Conservation (phyloP, 164 flowering plant genomes). For the Tinospora cordifolia region DNA sequence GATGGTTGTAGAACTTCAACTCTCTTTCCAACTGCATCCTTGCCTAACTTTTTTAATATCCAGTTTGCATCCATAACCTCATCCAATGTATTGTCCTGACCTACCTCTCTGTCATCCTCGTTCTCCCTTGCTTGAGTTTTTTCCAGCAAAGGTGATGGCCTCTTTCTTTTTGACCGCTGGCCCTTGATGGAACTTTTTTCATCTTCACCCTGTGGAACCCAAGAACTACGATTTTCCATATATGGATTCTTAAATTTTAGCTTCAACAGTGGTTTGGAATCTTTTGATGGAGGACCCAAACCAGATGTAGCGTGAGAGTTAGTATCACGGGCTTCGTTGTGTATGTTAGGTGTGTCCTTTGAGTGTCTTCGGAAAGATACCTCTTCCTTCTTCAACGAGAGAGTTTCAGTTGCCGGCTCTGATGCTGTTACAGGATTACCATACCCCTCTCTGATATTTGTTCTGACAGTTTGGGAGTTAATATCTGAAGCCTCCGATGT, state of each 20-base stretch:
- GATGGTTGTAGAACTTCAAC: constrained; percentile 85
- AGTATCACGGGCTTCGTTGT: constrained; percentile 27
- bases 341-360: constrained; percentile 23
- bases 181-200: constrained; percentile 73
- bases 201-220: constrained; percentile 48
- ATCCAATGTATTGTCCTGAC: constrained; percentile 40
- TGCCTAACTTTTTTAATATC: constrained; percentile 90
- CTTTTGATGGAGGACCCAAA: constrained; percentile 39
- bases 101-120: constrained; percentile 27
- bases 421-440: constrained; percentile 20
- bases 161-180: constrained; percentile 89
- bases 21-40: constrained; percentile 88
- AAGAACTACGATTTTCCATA: constrained; percentile 41
- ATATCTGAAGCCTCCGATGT: constrained; percentile 36
- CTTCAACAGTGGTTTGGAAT: constrained; percentile 64
- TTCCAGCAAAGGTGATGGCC: constrained; percentile 55
- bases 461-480: constrained; percentile 27
- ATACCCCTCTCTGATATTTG: constrained; percentile 23
- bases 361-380: constrained; percentile 31
- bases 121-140: constrained; percentile 35
- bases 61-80: constrained; percentile 84
- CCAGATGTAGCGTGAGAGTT: constrained; percentile 16
- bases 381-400: constrained; percentile 31
- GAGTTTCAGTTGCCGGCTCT: constrained; percentile 26
- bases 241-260: constrained; percentile 71